phyloP scores from a whole-genome alignment of 176 grass and related monocot genomes.

The Musa acuminata region DNA sequence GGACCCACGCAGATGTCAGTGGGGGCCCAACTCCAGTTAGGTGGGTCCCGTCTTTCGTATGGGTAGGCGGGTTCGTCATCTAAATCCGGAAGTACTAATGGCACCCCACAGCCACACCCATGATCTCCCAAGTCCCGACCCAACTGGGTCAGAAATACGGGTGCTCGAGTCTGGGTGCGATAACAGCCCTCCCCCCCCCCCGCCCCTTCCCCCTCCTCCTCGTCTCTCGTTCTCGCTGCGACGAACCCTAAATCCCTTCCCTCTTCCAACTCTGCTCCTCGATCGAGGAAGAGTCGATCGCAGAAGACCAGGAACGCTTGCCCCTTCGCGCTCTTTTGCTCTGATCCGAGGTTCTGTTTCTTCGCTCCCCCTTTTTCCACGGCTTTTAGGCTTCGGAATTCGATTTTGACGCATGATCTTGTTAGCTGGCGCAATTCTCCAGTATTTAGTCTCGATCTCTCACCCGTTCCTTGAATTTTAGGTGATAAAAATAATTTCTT shows the following conservation, averaged over 20 bases:
- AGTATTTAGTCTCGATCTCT: too few species aligned
- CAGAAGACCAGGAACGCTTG: background rate
- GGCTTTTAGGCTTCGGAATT: too few species aligned
- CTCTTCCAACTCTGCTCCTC: background rate
- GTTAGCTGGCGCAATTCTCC: too few species aligned
- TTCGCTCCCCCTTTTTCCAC: too few species aligned
- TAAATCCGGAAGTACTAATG: too few species aligned
- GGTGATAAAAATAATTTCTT: background rate
- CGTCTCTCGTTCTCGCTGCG: background rate
- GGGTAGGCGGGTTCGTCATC: too few species aligned
- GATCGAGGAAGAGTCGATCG: background rate
- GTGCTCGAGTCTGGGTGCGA: background rate
- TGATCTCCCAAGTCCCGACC: background rate
- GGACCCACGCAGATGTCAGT: too few species aligned
- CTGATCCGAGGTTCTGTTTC: background rate
- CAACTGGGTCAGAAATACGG: background rate
- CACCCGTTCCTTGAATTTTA: background rate
- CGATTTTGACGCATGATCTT: too few species aligned
- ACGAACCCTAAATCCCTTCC: background rate
- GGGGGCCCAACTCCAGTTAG: too few species aligned
- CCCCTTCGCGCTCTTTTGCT: background rate
- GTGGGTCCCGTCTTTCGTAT: too few species aligned
- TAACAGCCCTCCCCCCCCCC: too few species aligned
- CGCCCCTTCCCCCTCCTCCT: background rate
- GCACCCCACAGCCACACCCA: too few species aligned